Percentiles rank a stretch among this genome's conserved stretches.
Conservation (phyloP, 352 stramenopile genomes). For the Peronospora farinosa region DNA sequence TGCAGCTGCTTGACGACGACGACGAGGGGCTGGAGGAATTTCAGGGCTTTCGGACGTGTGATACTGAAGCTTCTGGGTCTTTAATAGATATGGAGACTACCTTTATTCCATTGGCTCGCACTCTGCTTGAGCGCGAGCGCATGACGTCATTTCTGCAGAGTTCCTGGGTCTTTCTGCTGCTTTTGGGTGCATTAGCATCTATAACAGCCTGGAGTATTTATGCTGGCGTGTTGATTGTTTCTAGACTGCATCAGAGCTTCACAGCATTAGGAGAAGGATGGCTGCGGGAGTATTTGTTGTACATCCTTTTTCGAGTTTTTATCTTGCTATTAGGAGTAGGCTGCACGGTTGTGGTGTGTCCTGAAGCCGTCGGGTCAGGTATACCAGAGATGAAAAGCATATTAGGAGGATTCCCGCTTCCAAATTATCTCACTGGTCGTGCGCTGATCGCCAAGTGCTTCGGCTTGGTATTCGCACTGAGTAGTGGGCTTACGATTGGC, state of each 20-base stretch:
- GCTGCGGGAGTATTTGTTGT: constrained; percentile 54
- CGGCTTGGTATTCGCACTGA: constrained; percentile 54
- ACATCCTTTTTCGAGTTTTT: constrained; percentile 48
- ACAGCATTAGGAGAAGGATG: constrained; percentile 42
- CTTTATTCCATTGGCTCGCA: constrained; percentile 26
- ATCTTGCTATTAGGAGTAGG: constrained; percentile 58
- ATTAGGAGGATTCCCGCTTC: constrained; percentile 59
- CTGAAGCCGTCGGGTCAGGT: constrained; percentile 54
- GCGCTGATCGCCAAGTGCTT: constrained; percentile 64
- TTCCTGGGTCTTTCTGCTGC: constrained; percentile 67
- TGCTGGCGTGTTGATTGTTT: constrained; percentile 44
- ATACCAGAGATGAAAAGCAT: constrained; percentile 82
- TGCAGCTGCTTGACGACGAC: constrained; percentile 26
- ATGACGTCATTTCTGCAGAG: constrained; percentile 60
- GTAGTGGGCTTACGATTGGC: constrained; percentile 64
- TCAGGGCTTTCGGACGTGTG: constrained; percentile 9
- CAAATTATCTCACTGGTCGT: constrained; percentile 52
- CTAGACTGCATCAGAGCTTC: constrained; percentile 33
- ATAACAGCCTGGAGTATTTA: constrained; percentile 64
- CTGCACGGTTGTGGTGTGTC: constrained; percentile 54
- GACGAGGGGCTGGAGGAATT: constrained; percentile 22
- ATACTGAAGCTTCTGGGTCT: not conserved
- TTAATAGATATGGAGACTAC: constrained; percentile 16
- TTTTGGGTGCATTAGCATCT: constrained; percentile 51
- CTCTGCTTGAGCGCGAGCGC: constrained; percentile 44